Evolutionary conservation across 2,329 filamentous ascomycete genomes (phyloP).

Genomic region (Beauveria medogensis): DNA sequence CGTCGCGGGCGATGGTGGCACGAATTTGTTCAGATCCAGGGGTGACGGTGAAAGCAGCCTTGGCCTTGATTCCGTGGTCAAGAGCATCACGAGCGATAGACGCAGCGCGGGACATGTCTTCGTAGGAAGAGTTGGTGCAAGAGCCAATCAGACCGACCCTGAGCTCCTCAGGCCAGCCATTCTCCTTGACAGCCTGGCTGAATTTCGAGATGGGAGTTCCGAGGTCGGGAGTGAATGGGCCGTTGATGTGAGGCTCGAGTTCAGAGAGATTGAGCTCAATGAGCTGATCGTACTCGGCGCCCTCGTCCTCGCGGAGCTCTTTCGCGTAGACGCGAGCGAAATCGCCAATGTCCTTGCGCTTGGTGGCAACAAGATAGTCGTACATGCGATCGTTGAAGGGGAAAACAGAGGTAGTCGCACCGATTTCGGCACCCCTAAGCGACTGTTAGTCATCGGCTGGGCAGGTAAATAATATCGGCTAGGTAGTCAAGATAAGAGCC

Average conservation of each 20-base stretch:
- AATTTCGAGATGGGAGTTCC: constrained; percentile 97
- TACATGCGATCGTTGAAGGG: constrained; percentile 98
- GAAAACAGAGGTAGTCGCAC: constrained; percentile 89
- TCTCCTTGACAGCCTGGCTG: constrained; percentile 84
- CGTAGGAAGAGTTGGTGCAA: constrained; percentile 84
- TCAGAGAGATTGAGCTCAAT: constrained; percentile 93
- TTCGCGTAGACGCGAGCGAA: constrained; percentile 77
- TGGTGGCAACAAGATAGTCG: constrained; percentile 88
- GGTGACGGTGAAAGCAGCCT: constrained; percentile 88
- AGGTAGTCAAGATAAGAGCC: no score
- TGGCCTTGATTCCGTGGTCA: constrained; percentile 86
- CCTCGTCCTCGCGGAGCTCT: constrained; percentile 80
- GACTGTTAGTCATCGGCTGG: neutral
- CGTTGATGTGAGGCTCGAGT: constrained; percentile 97
- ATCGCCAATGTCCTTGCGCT: constrained; percentile 83
- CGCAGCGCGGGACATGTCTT: constrained; percentile 89
- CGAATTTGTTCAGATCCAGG: constrained; percentile 96
- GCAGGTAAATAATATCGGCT: neutral
- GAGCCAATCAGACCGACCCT: constrained; percentile 97
- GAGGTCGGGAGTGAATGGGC: constrained; percentile 96
- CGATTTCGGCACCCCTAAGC: constrained; percentile 51
- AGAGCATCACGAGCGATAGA: constrained; percentile 88
- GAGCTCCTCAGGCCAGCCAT: constrained; percentile 92
- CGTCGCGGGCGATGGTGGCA: constrained; percentile 83
- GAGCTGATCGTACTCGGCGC: constrained; percentile 89